Percentiles rank a stretch among this genome's conserved stretches.
phyloP scores from a whole-genome alignment of 441 rosid genomes.

The Mallotus japonicus region DNA sequence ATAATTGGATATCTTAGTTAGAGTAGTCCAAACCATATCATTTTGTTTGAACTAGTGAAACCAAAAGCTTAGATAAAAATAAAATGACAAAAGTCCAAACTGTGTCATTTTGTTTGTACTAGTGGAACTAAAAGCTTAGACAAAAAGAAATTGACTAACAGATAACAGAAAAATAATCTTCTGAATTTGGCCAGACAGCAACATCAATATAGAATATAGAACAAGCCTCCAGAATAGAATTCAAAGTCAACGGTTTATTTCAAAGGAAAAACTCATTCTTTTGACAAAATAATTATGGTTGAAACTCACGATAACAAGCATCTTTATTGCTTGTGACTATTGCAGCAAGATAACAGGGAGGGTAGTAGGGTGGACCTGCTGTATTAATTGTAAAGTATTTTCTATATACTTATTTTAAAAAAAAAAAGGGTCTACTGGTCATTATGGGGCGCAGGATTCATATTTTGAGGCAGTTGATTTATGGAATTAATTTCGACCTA shows the following conservation, averaged over 20 bases:
- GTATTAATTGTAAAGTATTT: slow-evolving; percentile 4
- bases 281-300: not conserved
- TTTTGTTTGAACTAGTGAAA: slow-evolving; percentile 18
- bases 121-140: not conserved
- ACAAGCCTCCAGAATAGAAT: not conserved
- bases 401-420: no score
- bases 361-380: not conserved
- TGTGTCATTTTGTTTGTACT: slow-evolving; percentile 28
- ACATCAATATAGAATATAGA: not conserved
- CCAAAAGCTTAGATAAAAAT: not conserved
- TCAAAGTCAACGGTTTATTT: not conserved
- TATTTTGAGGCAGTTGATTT: no score
- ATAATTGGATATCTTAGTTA: slow-evolving; percentile 20
- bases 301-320: not conserved
- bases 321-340: no score
- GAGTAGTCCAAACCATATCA: slow-evolving; percentile 30
- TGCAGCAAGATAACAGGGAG: not conserved
- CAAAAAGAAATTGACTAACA: slow-evolving; percentile 7
- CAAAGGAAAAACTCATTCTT: not conserved
- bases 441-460: no score
- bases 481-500: no score
- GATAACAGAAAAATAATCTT: not conserved
- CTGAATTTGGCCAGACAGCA: slow-evolving; percentile 1
- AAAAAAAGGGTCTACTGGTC: not conserved
- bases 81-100: slow-evolving; percentile 3